phyloP scores from a whole-genome alignment of 208 protist species.

The Lotmaria passim region DNA sequence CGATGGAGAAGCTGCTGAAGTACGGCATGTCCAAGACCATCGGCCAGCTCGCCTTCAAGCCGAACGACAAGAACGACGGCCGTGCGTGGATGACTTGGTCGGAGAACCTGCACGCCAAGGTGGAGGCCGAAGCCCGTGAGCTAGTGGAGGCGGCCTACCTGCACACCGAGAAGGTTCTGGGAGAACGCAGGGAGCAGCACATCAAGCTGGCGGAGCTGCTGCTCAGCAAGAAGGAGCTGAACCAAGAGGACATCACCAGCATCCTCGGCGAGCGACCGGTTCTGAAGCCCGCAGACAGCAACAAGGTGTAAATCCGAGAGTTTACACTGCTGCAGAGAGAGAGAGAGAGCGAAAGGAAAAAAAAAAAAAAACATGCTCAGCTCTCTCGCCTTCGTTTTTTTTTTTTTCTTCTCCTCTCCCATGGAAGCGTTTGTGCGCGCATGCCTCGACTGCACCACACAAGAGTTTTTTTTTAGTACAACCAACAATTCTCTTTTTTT shows the following conservation, averaged over 20 bases:
- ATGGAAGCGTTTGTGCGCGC: too few relatives aligned
- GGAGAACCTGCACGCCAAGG: constrained; percentile 87
- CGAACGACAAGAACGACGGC: constrained; percentile 88
- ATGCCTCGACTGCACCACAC: too few relatives aligned
- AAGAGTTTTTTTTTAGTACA: too few relatives aligned
- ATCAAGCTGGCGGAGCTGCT: constrained; percentile 74
- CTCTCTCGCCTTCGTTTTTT: not conserved
- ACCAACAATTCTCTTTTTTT: too few relatives aligned
- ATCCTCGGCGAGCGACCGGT: constrained; percentile 76
- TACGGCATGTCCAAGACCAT: constrained; percentile 91
- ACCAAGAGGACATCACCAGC: constrained; percentile 73
- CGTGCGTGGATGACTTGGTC: constrained; percentile 91
- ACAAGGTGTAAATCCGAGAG: constrained; percentile 8
- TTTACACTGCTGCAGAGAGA: too few relatives aligned
- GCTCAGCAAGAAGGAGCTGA: constrained; percentile 89
- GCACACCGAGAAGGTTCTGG: constrained; percentile 72
- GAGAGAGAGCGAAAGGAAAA: too few relatives aligned
- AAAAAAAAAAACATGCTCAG: constrained; percentile 4
- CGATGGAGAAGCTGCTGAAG: constrained; percentile 89
- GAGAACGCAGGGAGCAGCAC: constrained; percentile 75
- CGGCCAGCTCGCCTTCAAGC: constrained; percentile 89
- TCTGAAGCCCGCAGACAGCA: constrained; percentile 9
- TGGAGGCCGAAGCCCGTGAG: constrained; percentile 81
- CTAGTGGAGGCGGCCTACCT: constrained; percentile 74
- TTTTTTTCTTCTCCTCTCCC: not conserved